Evolutionary conservation across 225 moss, liverwort and hornwort species (phyloP).

Genomic region (Polytrichum commune): DNA sequence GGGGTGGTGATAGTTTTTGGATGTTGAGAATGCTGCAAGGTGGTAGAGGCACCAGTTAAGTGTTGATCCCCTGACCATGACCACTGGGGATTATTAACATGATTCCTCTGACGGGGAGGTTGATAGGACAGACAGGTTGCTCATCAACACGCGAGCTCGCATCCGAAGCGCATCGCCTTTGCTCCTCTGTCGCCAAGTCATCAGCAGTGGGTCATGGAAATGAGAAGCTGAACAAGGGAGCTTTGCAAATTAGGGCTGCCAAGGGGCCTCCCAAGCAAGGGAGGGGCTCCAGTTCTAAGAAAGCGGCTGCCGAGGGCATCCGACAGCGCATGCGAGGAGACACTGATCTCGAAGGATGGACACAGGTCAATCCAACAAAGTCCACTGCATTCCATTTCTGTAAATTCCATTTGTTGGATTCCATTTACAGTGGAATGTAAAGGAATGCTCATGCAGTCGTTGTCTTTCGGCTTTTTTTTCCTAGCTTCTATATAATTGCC

Average conservation of each 20-base stretch:
- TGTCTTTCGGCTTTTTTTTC: background rate
- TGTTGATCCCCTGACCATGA: background rate
- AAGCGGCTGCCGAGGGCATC: conserved; percentile 69
- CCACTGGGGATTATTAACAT: background rate
- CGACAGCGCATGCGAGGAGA: conserved; percentile 74
- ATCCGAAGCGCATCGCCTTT: conserved; percentile 7
- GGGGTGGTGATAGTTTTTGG: background rate
- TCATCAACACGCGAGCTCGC: conserved; percentile 29
- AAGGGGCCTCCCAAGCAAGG: conserved; percentile 87
- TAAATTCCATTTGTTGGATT: background rate
- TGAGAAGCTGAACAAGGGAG: background rate
- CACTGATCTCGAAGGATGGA: conserved; percentile 75
- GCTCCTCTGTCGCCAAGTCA: conserved; percentile 7
- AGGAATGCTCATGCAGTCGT: background rate
- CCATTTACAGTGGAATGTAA: background rate
- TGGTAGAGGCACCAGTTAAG: background rate
- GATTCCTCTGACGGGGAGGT: background rate
- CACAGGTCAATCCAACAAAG: conserved; percentile 39
- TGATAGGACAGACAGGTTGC: conserved; percentile 30
- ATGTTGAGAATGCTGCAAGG: background rate
- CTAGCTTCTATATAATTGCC: too few species aligned
- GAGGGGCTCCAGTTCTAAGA: conserved; percentile 71
- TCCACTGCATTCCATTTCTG: background rate
- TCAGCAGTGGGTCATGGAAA: conserved; percentile 12
- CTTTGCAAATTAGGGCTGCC: conserved; percentile 37